Conservation (phyloP, 352 stramenopile species). For the Globisporangium solare region DNA sequence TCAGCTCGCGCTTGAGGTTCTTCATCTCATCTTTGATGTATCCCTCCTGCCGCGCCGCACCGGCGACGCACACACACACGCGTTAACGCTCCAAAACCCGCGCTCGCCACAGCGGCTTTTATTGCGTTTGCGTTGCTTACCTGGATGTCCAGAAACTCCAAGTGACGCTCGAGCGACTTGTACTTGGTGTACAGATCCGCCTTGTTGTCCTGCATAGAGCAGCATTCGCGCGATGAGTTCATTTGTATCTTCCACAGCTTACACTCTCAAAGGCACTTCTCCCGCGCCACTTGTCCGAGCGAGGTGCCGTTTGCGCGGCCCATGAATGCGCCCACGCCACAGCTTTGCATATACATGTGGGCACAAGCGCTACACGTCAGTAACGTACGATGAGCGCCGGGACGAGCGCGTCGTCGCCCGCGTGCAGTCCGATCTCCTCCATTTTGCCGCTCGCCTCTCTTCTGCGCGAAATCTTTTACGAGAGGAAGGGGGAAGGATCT, state of each 20-base stretch:
- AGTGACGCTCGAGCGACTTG: conserved; percentile 73
- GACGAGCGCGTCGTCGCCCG: conserved; percentile 52
- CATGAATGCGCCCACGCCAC: not conserved
- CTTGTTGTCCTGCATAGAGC: conserved; percentile 38
- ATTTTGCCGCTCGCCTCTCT: conserved; percentile 22
- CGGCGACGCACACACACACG: not conserved
- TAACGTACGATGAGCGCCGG: conserved; percentile 36
- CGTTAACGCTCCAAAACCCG: not conserved
- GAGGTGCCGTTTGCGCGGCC: too few species aligned
- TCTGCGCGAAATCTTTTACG: conserved; percentile 13
- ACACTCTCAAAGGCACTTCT: too few species aligned
- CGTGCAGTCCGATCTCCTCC: conserved; percentile 57
- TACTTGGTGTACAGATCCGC: conserved; percentile 75
- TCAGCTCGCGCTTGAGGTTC: conserved; percentile 98
- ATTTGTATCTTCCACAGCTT: too few species aligned
- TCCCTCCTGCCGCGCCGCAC: conserved; percentile 72
- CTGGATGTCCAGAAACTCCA: conserved; percentile 86
- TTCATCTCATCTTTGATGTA: conserved; percentile 99
- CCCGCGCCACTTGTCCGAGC: too few species aligned
- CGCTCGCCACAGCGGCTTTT: not conserved
- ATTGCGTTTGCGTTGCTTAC: conserved; percentile 7
- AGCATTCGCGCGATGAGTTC: not conserved
- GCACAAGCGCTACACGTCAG: not conserved
- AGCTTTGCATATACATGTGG: not conserved
- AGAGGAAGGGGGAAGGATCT: conserved; percentile 6